These are phyloP conservation scores for Coemansia erecta DNA, from an alignment of 192 early-diverging fungal species.

Conservation along the genomic window DNA sequence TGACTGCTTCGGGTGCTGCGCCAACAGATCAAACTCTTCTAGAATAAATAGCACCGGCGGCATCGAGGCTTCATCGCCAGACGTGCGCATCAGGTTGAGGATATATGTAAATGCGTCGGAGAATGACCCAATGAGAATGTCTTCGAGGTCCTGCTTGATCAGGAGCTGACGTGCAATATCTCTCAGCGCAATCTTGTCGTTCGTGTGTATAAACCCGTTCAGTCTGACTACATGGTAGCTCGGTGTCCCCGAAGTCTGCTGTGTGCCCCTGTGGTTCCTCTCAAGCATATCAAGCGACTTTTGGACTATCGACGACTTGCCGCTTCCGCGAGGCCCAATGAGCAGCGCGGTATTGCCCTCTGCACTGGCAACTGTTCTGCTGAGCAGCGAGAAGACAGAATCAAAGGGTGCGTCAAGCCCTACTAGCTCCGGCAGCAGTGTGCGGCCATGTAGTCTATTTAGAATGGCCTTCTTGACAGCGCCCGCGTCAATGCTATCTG, in stretches of 20 bases:
- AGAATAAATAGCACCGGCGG: constrained; percentile 73
- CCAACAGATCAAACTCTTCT: constrained; percentile 93
- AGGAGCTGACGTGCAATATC: constrained; percentile 84
- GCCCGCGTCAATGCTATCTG: not conserved
- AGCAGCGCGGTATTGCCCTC: constrained; percentile 89
- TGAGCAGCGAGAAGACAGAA: constrained; percentile 21
- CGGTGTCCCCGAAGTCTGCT: constrained; percentile 3
- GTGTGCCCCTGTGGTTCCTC: constrained; percentile 11
- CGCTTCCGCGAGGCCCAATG: constrained; percentile 76
- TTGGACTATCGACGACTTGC: constrained; percentile 60
- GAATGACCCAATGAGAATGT: constrained; percentile 40
- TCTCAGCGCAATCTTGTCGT: constrained; percentile 74
- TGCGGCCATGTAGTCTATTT: constrained; percentile 26
- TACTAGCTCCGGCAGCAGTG: constrained; percentile 28
- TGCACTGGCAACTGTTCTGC: constrained; percentile 21
- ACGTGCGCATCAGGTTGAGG: constrained; percentile 33
- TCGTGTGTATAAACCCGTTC: constrained; percentile 78
- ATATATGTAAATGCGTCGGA: constrained; percentile 41
- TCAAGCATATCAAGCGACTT: constrained; percentile 22
- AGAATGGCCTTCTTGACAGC: constrained; percentile 14
- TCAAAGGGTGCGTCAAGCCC: constrained; percentile 27
- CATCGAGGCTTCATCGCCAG: constrained; percentile 6
- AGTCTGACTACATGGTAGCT: constrained; percentile 68
- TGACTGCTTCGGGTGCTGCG: constrained; percentile 87
- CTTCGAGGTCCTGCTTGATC: constrained; percentile 55